Base-by-base conservation (phyloP, 352 stramenopile genomes). In the Elongisporangium undulatum region DNA sequence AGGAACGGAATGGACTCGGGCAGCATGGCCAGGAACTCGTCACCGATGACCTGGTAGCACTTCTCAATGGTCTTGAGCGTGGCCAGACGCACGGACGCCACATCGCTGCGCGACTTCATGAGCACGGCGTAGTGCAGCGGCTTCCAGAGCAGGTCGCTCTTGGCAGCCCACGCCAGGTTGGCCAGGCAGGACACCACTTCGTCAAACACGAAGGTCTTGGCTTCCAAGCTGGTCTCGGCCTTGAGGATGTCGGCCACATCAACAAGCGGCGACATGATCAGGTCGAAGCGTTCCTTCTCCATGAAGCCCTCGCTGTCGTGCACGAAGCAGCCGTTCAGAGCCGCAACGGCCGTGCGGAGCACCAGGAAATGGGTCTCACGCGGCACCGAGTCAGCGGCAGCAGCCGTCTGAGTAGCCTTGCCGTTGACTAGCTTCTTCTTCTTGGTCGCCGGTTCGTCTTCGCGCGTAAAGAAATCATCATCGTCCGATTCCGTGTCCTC, bases 1-100 rank as follows among this genome's bases (percentile, higher is more conserved):
- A 96, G 62, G 71, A 95, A 95, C 62, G 88, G 87, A 55, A 96
- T 93, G 66, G 83, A 95, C 63, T 96, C 88, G 17, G 88, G 88
- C 39, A 96, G 67, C 86, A 96, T 94, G 53, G 84, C 75, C 53
- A 96, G 52, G 69, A 94, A 94, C 70, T 96, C 88, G 63, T 96
- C 88, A 20, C 88, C 85, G 50, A 95, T 88, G 55, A 93, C 77
- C 57, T 82, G 66, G 69, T 94, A 96, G 69, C 87, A 94, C 70
- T 91, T 85, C 55, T 94, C 80, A 19, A 95, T 72, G 4, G 82
- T 84, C 70, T 90, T 82, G 55, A 96, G 67, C 58, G 84, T 79
- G 49, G 83, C 84, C 3, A 94, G 74, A 22, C 88, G 85, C 58
- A 95, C 79, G 29, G 71, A 64, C 2, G 81, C 64, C 34, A 62